These are phyloP conservation scores for Favolaschia claudopus DNA, from an alignment of 768 basidiomycete genomes.

Conservation along the genomic window DNA sequence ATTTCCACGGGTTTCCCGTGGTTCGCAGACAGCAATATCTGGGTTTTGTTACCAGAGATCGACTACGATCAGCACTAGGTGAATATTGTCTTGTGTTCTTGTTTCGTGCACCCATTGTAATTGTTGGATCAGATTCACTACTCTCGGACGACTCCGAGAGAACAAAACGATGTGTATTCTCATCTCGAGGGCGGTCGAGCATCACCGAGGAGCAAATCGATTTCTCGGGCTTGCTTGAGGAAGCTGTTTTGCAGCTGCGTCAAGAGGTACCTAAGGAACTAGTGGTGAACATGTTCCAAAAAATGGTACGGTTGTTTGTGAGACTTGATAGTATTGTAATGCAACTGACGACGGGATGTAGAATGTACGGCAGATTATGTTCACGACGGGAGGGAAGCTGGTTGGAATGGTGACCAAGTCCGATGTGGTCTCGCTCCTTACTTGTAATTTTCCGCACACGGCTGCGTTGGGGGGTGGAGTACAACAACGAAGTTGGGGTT, in stretches of 20 bases:
- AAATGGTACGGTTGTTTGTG: slow-evolving; percentile 52
- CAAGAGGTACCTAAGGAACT: slow-evolving; percentile 76
- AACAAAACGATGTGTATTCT: slow-evolving; percentile 52
- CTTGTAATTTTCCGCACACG: slow-evolving; percentile 63
- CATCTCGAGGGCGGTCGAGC: slow-evolving; percentile 33
- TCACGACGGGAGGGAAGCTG: slow-evolving; percentile 65
- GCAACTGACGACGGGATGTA: slow-evolving; percentile 34
- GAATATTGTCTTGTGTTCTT: slow-evolving; percentile 19
- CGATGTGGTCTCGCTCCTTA: slow-evolving; percentile 68
- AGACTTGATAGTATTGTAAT: not conserved
- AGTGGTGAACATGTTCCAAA: slow-evolving; percentile 79
- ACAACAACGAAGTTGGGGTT: slow-evolving; percentile 16
- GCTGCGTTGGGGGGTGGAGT: slow-evolving; percentile 40
- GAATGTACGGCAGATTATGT: slow-evolving; percentile 75
- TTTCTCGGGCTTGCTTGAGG: slow-evolving; percentile 49
- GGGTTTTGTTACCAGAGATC: slow-evolving; percentile 69
- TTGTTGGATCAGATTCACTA: slow-evolving; percentile 23
- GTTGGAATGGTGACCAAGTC: slow-evolving; percentile 74
- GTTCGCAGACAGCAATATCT: slow-evolving; percentile 58
- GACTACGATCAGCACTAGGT: slow-evolving; percentile 51
- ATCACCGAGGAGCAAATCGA: slow-evolving; percentile 43
- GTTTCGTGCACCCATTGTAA: slow-evolving; percentile 1
- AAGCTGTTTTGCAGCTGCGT: slow-evolving; percentile 66
- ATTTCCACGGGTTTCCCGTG: slow-evolving; percentile 73
- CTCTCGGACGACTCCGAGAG: slow-evolving; percentile 37